A percentile compares a stretch with the other conserved stretches of the same genome.
Conservation (phyloP, 352 stramenopile genomes). For the Phytophthora pseudosyringae region DNA sequence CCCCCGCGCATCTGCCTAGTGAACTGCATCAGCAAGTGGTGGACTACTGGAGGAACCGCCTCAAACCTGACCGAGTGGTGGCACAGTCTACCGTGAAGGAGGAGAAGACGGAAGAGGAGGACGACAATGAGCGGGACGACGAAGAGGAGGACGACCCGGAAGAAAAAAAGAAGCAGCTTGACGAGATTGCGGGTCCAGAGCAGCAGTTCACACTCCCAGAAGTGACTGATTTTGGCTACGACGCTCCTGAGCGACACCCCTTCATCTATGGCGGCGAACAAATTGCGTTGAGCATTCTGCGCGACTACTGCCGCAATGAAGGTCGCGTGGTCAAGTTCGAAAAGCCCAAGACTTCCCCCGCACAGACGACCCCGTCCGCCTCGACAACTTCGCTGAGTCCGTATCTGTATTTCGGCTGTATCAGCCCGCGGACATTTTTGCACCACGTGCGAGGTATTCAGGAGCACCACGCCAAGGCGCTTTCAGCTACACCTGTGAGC, state of each 20-base stretch:
- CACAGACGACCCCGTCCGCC: slow-evolving; percentile 82
- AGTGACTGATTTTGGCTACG: slow-evolving; percentile 71
- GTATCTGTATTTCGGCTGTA: slow-evolving; percentile 95
- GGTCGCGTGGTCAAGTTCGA: slow-evolving; percentile 94
- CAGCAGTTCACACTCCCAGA: slow-evolving; percentile 72
- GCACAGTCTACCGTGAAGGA: slow-evolving; percentile 22
- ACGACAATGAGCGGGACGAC: slow-evolving; percentile 19
- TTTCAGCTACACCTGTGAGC: slow-evolving; percentile 90
- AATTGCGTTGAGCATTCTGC: slow-evolving; percentile 70
- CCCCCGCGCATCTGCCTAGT: slow-evolving; percentile 46
- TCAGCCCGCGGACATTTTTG: slow-evolving; percentile 93
- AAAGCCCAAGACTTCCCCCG: slow-evolving; percentile 97
- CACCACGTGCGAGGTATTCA: slow-evolving; percentile 87
- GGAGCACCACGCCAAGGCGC: slow-evolving; percentile 62
- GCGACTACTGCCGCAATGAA: slow-evolving; percentile 78
- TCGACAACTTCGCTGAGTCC: slow-evolving; percentile 97
- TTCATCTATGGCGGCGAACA: slow-evolving; percentile 81
- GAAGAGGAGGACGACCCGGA: slow-evolving; percentile 28
- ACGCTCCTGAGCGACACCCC: slow-evolving; percentile 54
- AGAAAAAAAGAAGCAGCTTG: slow-evolving; percentile 36
- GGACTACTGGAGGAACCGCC: slow-evolving; percentile 54
- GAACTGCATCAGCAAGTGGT: slow-evolving; percentile 69
- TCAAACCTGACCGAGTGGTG: slow-evolving; percentile 24
- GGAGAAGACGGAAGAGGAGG: slow-evolving; percentile 29
- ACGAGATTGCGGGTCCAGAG: slow-evolving; percentile 60